Base-by-base conservation (phyloP, 305 asterid species). In the Fraxinus albicans region DNA sequence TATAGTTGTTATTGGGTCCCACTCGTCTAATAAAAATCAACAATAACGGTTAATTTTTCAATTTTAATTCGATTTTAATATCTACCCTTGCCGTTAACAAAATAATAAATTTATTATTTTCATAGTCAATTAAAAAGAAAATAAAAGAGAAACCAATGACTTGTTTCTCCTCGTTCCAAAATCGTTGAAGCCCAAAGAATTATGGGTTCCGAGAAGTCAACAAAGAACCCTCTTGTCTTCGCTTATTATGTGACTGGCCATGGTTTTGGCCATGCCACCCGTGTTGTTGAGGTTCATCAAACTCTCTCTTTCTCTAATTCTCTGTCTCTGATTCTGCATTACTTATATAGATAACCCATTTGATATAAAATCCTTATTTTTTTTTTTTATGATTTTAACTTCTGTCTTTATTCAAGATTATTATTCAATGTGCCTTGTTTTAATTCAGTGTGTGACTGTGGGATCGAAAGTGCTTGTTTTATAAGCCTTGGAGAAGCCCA, bases 211-310 rank as follows among this genome's bases (percentile, higher is more conserved):
- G 82, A 86, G 8, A 89, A 86, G 50, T 84, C 93, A 21, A 78
- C 12, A 12, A 84, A 80, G 81, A 90, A 86, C 13, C 91, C 90
- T 50, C 87, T 95, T 27, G 94, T 93, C 1, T 93, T 96, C 86
- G 97, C 98, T 17, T 95, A 96, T 84, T 96, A 96, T 85, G 98
- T 96, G 50, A 95, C 99, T 12, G 99, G 99, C 74, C 99, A 96
- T 88, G 98, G 98, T 6, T 96, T 94, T 85, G 99, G 99, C 47
- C 99, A 96, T 78, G 98, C 97, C 86, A 95, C 98, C 40, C 94
- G 98, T 23, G 98, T 94, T 77, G 99, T 95, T 74, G 98, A 96
- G 99, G 98, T 93, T 6, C 60, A 7, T 83, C 44, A 50, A 13
- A 4, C 35, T 42, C 25, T 42, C 74, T 53, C 8, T 9, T 15